phyloP scores from a whole-genome alignment of 441 rosid species.

The Hura crepitans region DNA sequence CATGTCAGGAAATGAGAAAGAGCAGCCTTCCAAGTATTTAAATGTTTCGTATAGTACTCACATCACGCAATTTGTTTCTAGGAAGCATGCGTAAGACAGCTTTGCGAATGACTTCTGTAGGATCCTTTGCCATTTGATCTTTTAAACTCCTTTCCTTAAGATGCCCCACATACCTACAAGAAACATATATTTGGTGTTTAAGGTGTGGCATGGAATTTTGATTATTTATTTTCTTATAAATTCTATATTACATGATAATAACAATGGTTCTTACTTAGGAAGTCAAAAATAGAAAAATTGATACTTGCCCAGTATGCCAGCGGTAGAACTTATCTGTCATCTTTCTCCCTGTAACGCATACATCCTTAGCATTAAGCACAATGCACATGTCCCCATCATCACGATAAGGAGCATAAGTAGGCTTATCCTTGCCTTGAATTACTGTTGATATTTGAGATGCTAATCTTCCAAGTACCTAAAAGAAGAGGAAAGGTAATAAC shows the following conservation, averaged over 20 bases:
- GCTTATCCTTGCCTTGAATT: constrained; percentile 96
- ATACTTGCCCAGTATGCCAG: constrained; percentile 95
- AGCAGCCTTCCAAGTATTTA: neutral
- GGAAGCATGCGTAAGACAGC: constrained; percentile 98
- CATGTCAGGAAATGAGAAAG: neutral
- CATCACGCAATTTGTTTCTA: constrained; percentile 91
- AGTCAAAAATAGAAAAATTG: constrained; percentile 6
- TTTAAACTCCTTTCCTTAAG: constrained; percentile 94
- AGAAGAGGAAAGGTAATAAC: constrained; percentile 6
- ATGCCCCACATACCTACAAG: constrained; percentile 76
- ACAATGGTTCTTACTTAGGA: neutral
- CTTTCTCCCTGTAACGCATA: constrained; percentile 85
- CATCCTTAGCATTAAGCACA: constrained; percentile 90
- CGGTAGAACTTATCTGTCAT: constrained; percentile 86
- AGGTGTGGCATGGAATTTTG: too few relatives aligned
- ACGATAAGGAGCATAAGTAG: constrained; percentile 82
- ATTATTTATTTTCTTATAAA: constrained; percentile 3
- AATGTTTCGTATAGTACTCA: constrained; percentile 31
- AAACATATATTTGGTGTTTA: constrained; percentile 22
- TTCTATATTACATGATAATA: neutral
- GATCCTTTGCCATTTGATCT: constrained; percentile 92
- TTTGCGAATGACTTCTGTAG: constrained; percentile 97
- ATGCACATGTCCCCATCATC: constrained; percentile 98
- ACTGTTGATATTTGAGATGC: constrained; percentile 94
- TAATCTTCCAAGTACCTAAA: constrained; percentile 89